phyloP scores from a whole-genome alignment of 208 protist genomes.

The Leishmania arabica region DNA sequence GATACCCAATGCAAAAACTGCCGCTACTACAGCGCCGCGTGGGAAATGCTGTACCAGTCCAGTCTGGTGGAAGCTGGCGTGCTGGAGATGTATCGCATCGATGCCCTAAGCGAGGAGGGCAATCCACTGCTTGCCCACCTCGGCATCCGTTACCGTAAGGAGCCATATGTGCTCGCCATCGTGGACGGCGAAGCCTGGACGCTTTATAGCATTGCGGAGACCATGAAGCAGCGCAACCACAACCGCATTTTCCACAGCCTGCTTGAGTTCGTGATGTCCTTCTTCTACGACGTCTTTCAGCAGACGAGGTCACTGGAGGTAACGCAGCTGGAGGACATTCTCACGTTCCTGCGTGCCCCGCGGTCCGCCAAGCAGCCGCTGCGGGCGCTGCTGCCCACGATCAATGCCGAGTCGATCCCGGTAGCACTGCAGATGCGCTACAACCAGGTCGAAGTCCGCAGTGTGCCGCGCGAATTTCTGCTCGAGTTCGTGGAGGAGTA shows the following conservation, averaged over 20 bases:
- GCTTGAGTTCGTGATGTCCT: conserved; percentile 75
- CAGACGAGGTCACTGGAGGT: conserved; percentile 34
- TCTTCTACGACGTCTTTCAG: conserved; percentile 62
- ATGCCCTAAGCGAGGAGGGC: conserved; percentile 58
- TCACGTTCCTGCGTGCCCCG: conserved; percentile 58
- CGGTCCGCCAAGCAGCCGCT: conserved; percentile 30
- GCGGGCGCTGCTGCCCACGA: conserved; percentile 46
- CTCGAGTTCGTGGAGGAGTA: conserved; percentile 66
- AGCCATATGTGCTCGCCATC: conserved; percentile 50
- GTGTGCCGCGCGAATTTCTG: conserved; percentile 50
- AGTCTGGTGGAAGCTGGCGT: conserved; percentile 56
- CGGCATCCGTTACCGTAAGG: conserved; percentile 31
- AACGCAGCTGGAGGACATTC: conserved; percentile 34
- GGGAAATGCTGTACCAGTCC: conserved; percentile 75
- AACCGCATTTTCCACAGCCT: conserved; percentile 40
- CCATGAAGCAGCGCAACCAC: conserved; percentile 39
- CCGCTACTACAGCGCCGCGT: conserved; percentile 55
- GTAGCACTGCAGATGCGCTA: conserved; percentile 65
- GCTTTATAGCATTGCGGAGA: conserved; percentile 43
- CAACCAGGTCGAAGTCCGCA: conserved; percentile 41
- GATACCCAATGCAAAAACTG: conserved; percentile 59
- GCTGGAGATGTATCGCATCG: conserved; percentile 84
- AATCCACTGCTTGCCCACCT: conserved; percentile 43
- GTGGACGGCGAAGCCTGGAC: conserved; percentile 73
- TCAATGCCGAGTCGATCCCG: conserved; percentile 54